These are phyloP conservation scores for Cladosporium velox DNA, from an alignment of 2,329 filamentous ascomycete genomes.

Conservation along the genomic window DNA sequence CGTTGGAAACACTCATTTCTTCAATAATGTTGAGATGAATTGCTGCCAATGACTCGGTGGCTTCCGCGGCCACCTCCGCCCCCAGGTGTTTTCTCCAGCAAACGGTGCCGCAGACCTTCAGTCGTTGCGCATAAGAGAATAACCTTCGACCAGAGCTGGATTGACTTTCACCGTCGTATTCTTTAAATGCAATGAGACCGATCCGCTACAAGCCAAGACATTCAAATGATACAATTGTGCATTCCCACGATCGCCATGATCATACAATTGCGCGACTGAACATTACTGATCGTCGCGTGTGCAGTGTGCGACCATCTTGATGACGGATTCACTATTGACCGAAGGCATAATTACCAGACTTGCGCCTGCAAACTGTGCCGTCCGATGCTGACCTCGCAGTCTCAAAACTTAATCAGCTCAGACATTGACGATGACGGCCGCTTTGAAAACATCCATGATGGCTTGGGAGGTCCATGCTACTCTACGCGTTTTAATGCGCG, in stretches of 20 bases:
- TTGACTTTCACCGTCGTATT: not conserved
- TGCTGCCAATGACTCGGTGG: not conserved
- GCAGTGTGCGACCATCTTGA: not conserved
- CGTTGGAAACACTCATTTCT: too few relatives aligned
- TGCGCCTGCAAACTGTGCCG: too few relatives aligned
- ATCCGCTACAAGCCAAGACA: not conserved
- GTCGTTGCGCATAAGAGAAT: not conserved
- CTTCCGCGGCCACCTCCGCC: not conserved
- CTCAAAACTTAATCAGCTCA: too few relatives aligned
- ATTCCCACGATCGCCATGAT: not conserved
- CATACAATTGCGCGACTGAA: not conserved
- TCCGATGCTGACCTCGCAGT: too few relatives aligned
- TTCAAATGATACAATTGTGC: not conserved
- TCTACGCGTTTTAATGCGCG: not conserved
- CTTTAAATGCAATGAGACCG: not conserved
- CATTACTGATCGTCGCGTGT: not conserved
- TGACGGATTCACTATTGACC: not conserved
- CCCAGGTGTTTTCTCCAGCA: not conserved
- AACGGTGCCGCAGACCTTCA: not conserved
- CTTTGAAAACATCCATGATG: too few relatives aligned
- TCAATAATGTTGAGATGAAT: not conserved
- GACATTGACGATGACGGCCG: too few relatives aligned
- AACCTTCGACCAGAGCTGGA: not conserved
- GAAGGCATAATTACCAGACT: too few relatives aligned
- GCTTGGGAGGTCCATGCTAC: not conserved